Percentiles rank a stretch among this genome's conserved stretches.
Conservation (phyloP, 2,329 filamentous ascomycete genomes). For the Penicillium oxalicum region DNA sequence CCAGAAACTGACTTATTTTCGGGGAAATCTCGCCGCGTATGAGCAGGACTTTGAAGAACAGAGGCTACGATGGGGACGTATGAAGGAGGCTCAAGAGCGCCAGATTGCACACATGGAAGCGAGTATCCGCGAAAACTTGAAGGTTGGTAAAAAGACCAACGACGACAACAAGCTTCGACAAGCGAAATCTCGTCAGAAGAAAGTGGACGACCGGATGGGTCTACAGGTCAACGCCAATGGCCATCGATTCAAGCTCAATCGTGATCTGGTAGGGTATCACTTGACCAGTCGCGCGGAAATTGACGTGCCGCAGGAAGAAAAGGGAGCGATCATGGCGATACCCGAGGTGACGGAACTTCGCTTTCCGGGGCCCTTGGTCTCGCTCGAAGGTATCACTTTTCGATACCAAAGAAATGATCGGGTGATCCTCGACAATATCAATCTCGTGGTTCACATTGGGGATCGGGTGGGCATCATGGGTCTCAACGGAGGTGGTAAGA, state of each 20-base stretch:
- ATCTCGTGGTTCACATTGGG: conserved; percentile 64
- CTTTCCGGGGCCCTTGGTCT: conserved; percentile 68
- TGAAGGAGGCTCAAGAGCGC: conserved; percentile 77
- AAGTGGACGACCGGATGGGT: conserved; percentile 74
- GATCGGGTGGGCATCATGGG: conserved; percentile 71
- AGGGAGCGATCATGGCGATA: conserved; percentile 52
- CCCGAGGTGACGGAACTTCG: conserved; percentile 63
- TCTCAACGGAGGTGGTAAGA: conserved; percentile 76
- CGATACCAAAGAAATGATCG: conserved; percentile 49
- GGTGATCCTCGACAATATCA: conserved; percentile 56
- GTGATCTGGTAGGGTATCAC: conserved; percentile 62
- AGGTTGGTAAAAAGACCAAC: conserved; percentile 67
- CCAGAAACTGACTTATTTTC: conserved; percentile 65
- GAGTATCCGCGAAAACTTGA: conserved; percentile 67
- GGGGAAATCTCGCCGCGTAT: conserved; percentile 67
- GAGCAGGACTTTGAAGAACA: conserved; percentile 61
- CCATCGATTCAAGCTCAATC: conserved; percentile 71
- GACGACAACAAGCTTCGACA: conserved; percentile 83
- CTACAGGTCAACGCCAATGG: conserved; percentile 67
- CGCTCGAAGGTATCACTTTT: conserved; percentile 63
- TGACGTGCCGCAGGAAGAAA: conserved; percentile 60
- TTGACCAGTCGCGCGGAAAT: conserved; percentile 58
- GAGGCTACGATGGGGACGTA: conserved; percentile 61
- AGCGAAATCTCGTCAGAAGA: conserved; percentile 77
- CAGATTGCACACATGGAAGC: conserved; percentile 76